Base-by-base conservation (phyloP, 306 rosid species). In the Aeschynomene evenia region DNA sequence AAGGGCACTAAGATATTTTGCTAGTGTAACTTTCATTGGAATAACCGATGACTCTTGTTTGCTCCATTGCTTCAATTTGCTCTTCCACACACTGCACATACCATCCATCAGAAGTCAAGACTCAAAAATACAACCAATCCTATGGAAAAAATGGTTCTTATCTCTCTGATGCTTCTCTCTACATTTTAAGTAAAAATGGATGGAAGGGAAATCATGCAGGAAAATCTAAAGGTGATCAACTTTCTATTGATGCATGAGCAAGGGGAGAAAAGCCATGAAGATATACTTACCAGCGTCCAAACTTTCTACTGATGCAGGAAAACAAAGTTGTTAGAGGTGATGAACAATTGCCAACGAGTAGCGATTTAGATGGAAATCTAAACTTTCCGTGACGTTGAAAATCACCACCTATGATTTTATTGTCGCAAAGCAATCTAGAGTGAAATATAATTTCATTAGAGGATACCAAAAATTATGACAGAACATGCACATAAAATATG, bases 11-110 rank as follows among this genome's bases (percentile, higher is more conserved):
- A 85, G 66, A 77, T 46, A 86, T 57, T 39, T 85, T 36, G n/a
- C 46, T 39, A 85, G 65, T 71, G 84, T 80, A 71, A 74, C 77
- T 73, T 72, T 83, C 63, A 81, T 63, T 74, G 80, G 75, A 52
- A 67, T 79, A 11, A 60, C 33, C 34, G 82, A 68, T 7, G 85
- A 63, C 31, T 80, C 59, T 20, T 59, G 72, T 66, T 16, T 56
- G 68, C 24, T 80, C 75, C 67, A 53, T 65, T 68, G 82, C 36
- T 62, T 80, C 56, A 79, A 68, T 69, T 77, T 82, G 57, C 85
- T 71, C 68, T 83, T 80, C 93, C 91, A 79, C 74, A 82, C 78
- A 75, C 95, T 88, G 88, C 85, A 48, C 65, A 79, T 58, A 73
- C 29, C 80, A 77, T 65, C 66, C 58, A 84, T 50, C 13, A 79